Percentiles rank a stretch among this genome's conserved stretches.
Conservation (phyloP, 129 eudicot genomes). For the Lonicera japonica region DNA sequence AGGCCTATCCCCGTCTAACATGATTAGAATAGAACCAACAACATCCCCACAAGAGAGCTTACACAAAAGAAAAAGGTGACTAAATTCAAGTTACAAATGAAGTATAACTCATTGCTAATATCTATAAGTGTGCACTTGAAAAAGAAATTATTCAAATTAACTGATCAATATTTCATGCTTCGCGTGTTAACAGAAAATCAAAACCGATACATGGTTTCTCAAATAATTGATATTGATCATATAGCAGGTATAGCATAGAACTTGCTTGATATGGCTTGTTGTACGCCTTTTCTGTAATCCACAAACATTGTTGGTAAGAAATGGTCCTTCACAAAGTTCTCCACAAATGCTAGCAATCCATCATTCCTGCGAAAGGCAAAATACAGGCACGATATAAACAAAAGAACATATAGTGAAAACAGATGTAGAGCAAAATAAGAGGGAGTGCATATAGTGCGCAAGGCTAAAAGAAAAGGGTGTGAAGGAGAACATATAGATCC, state of each 20-base stretch:
- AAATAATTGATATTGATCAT: not conserved
- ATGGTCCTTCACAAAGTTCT: constrained; percentile 97
- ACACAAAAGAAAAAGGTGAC: not conserved
- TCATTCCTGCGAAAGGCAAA: constrained; percentile 58
- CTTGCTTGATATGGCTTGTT: constrained; percentile 99
- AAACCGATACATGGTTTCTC: not conserved
- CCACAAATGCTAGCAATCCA: constrained; percentile 88
- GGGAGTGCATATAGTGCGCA: not conserved
- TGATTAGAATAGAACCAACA: not conserved
- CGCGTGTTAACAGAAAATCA: not conserved
- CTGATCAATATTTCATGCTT: not conserved
- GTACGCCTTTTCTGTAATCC: constrained; percentile 98
- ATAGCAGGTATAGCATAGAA: constrained; percentile 11
- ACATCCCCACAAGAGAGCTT: not conserved
- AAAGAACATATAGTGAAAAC: not conserved
- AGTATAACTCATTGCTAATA: not conserved
- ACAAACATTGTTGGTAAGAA: constrained; percentile 94
- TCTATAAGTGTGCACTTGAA: not conserved
- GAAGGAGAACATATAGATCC: not conserved
- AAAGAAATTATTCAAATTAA: too few species aligned
- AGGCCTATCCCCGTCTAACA: not conserved
- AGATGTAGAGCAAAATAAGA: not conserved
- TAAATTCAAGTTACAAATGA: not conserved
- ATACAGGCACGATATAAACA: constrained; percentile 10
- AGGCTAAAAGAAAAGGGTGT: not conserved